phyloP scores from a whole-genome alignment of 1,284 basidiomycete species.

The Boletus semigastroideus region DNA sequence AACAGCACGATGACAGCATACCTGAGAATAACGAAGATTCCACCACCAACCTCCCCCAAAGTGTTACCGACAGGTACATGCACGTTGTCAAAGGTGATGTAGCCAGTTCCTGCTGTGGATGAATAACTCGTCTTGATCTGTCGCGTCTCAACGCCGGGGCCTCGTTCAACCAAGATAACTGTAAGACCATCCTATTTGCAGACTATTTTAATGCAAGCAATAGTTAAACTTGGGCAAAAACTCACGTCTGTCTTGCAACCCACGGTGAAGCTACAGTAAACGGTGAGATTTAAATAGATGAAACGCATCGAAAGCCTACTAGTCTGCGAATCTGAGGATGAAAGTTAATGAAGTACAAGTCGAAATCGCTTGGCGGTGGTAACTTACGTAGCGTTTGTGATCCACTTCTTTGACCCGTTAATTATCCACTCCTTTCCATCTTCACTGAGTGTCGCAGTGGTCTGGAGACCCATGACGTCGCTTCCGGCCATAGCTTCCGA shows the following conservation, averaged over 20 bases:
- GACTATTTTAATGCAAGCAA: conserved; percentile 1
- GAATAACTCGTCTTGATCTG: conserved; percentile 80
- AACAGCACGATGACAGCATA: not conserved
- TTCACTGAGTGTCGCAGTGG: conserved; percentile 78
- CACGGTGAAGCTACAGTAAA: conserved; percentile 53
- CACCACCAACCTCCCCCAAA: conserved; percentile 78
- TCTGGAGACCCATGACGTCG: conserved; percentile 83
- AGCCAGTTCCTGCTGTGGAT: conserved; percentile 69
- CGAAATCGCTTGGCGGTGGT: not conserved
- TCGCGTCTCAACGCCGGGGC: conserved; percentile 73
- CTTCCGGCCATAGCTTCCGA: conserved; percentile 89
- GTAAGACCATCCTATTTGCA: conserved; percentile 37
- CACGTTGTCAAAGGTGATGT: conserved; percentile 82
- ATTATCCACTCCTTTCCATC: conserved; percentile 87
- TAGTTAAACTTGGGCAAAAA: not conserved
- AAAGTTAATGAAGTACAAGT: conserved; percentile 1
- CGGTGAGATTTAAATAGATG: not conserved
- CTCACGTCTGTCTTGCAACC: conserved; percentile 65
- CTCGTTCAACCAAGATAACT: conserved; percentile 75
- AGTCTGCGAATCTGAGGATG: conserved; percentile 53
- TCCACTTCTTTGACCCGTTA: conserved; percentile 84
- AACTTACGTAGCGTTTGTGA: conserved; percentile 71
- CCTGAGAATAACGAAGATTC: conserved; percentile 67
- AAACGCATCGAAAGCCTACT: conserved; percentile 31
- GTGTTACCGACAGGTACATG: conserved; percentile 78